Evolutionary conservation across 495 filamentous ascomycete species (phyloP).

Genomic region (Tuber aestivum): DNA sequence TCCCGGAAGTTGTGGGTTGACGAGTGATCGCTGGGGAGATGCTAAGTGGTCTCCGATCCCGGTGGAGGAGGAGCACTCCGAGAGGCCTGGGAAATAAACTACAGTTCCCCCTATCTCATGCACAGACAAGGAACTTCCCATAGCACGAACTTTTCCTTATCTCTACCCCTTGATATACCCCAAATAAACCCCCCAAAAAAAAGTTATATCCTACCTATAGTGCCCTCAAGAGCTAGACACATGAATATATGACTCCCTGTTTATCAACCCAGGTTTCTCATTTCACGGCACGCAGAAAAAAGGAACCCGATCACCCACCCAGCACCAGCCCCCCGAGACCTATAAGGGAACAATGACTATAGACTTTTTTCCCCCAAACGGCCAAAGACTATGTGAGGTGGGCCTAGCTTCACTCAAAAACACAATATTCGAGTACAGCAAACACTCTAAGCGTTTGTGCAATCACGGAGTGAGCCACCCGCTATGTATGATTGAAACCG

Average conservation of each 20-base stretch:
- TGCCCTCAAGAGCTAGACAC: background rate
- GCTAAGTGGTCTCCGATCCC: conserved; percentile 22
- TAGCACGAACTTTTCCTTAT: background rate
- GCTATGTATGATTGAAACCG: background rate
- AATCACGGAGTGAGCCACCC: background rate
- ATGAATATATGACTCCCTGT: background rate
- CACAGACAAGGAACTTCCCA: background rate
- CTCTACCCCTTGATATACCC: background rate
- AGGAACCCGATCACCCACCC: background rate
- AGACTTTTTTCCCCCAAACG: background rate
- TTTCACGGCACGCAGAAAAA: background rate
- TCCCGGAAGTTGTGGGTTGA: conserved; percentile 50
- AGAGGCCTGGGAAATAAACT: background rate
- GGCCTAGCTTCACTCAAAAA: background rate
- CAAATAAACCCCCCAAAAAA: background rate
- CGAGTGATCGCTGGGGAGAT: conserved; percentile 48
- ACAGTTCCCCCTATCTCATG: background rate
- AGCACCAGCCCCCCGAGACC: background rate
- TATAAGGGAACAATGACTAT: background rate
- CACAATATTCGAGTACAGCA: background rate
- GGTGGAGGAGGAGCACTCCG: background rate
- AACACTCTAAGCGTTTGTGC: background rate
- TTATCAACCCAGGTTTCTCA: background rate
- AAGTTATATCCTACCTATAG: too few species aligned
- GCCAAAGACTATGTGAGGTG: background rate